These are phyloP conservation scores for Russula sp. DNA, from an alignment of 768 basidiomycete genomes.

Conservation along the genomic window DNA sequence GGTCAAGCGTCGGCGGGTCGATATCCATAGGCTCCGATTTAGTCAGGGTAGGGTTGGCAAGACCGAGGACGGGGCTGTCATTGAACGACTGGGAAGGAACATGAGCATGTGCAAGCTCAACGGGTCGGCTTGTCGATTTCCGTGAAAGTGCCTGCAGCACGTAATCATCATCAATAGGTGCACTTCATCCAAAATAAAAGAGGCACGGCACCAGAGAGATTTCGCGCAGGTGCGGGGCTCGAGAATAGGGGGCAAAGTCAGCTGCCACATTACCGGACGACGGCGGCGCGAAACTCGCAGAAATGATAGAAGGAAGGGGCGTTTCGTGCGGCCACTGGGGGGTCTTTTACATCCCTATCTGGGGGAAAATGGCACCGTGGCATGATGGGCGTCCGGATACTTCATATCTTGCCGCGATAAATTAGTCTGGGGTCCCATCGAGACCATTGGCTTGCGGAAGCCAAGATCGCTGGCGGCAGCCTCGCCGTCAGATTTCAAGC, in stretches of 20 bases:
- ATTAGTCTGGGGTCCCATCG: background rate
- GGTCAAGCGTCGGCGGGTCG: conserved; percentile 15
- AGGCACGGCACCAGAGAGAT: background rate
- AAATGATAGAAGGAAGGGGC: background rate
- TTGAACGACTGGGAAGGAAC: background rate
- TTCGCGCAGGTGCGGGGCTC: background rate
- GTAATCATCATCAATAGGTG: background rate
- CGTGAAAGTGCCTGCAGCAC: background rate
- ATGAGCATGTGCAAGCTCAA: background rate
- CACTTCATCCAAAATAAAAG: background rate
- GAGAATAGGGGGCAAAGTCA: background rate
- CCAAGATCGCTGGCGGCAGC: background rate
- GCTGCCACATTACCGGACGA: background rate
- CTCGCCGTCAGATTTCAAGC: background rate
- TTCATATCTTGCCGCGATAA: background rate
- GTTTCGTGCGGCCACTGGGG: background rate
- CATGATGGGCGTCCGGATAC: background rate
- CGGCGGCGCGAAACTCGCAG: background rate
- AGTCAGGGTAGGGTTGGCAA: background rate
- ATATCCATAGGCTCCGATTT: conserved; percentile 10
- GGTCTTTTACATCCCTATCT: background rate
- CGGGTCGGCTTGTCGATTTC: background rate
- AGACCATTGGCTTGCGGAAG: background rate
- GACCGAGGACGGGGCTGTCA: background rate
- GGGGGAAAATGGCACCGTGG: no score